A percentile compares a stretch with the other conserved stretches of the same genome.
These are phyloP conservation scores for Apium graveolens DNA, from an alignment of 129 eudicot genomes.

Conservation along the genomic window DNA sequence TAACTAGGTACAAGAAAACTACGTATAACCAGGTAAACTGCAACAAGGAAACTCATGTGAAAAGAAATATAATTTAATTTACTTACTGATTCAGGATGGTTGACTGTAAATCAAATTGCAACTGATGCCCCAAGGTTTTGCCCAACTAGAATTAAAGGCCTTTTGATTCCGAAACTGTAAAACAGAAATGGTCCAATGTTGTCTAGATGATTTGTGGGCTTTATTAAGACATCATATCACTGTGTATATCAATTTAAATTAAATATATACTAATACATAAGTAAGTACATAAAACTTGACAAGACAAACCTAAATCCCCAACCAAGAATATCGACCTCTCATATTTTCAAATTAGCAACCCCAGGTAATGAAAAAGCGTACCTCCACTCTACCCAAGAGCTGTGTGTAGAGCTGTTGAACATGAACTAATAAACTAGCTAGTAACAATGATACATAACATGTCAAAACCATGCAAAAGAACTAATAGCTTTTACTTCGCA, in stretches of 20 bases:
- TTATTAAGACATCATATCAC: background rate
- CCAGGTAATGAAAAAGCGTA: conserved; percentile 71
- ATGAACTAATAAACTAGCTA: conserved; percentile 32
- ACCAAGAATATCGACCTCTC: conserved; percentile 87
- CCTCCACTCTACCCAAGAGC: conserved; percentile 97
- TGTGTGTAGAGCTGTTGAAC: conserved; percentile 77
- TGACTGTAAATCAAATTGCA: conserved; percentile 73
- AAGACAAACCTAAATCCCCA: conserved; percentile 64
- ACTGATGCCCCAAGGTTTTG: conserved; percentile 93
- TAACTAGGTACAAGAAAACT: too few species aligned
- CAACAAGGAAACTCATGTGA: too few species aligned
- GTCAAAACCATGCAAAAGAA: conserved; percentile 92
- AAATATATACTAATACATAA: background rate
- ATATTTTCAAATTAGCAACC: conserved; percentile 67
- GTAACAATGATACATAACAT: conserved; percentile 30
- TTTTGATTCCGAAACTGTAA: conserved; percentile 77
- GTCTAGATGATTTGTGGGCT: background rate
- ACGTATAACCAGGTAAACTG: too few species aligned
- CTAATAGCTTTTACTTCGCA: conserved; percentile 43
- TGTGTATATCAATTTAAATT: conserved; percentile 4
- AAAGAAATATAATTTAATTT: background rate
- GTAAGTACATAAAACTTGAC: background rate
- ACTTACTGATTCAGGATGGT: conserved; percentile 83
- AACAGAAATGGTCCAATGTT: background rate
- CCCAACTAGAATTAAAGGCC: conserved; percentile 83